Conservation (phyloP, 805 yeast species). For the Spathaspora hagerdaliae region DNA sequence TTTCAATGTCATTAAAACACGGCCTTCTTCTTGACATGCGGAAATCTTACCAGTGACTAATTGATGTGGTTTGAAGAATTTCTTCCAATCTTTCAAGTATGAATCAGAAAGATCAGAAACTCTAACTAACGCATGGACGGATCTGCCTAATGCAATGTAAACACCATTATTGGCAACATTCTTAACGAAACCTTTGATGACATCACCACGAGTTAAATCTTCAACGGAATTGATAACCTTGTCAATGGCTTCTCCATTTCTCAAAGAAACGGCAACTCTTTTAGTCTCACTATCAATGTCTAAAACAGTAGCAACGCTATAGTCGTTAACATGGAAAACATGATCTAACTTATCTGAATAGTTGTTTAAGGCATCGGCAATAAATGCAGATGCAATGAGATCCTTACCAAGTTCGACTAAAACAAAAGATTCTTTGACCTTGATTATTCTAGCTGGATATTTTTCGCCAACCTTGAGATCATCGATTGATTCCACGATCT, state of each 20-base stretch:
- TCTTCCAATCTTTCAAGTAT: constrained; percentile 84
- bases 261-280: constrained; percentile 60
- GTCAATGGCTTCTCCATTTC: constrained; percentile 51
- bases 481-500: constrained; percentile 31
- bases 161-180: constrained; percentile 72
- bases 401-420: constrained; percentile 66
- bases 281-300: constrained; percentile 45
- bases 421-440: constrained; percentile 55
- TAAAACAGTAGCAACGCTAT: constrained; percentile 53
- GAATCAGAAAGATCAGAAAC: constrained; percentile 79
- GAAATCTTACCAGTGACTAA: constrained; percentile 70
- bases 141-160: constrained; percentile 70
- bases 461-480: constrained; percentile 53
- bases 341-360: constrained; percentile 51
- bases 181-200: constrained; percentile 79
- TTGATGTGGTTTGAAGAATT: constrained; percentile 65
- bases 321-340: constrained; percentile 47
- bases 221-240: constrained; percentile 42
- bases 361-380: constrained; percentile 75
- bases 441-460: constrained; percentile 60
- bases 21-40: constrained; percentile 55
- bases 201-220: constrained; percentile 64
- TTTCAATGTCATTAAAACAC: constrained; percentile 74
- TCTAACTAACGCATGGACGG: constrained; percentile 73
- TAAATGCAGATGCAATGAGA: constrained; percentile 59